These are phyloP conservation scores for Gymnopilus dilepis DNA, from an alignment of 768 basidiomycete genomes.

Conservation along the genomic window DNA sequence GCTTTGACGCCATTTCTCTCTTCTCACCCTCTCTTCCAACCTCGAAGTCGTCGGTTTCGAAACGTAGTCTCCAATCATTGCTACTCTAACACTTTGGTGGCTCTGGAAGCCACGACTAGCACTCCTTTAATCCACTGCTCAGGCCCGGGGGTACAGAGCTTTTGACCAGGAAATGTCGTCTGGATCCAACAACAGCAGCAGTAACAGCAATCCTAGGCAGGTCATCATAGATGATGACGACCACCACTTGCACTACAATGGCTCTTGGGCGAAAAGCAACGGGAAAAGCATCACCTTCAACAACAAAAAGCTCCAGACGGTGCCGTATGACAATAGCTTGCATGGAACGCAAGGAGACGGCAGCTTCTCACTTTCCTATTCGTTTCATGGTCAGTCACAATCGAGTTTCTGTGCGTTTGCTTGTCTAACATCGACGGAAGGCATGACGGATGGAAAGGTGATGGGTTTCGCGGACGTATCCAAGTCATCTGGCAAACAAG, in stretches of 20 bases:
- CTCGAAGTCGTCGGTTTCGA: neutral
- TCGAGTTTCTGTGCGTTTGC: neutral
- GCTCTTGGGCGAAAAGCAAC: slow-evolving; percentile 3
- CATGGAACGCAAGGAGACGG: slow-evolving; percentile 3
- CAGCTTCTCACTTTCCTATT: slow-evolving; percentile 6
- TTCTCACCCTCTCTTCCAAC: neutral
- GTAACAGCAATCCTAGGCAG: slow-evolving; percentile 4
- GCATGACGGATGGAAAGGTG: slow-evolving; percentile 16
- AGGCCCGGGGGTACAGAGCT: neutral
- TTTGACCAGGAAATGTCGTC: neutral
- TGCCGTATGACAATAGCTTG: slow-evolving; percentile 2
- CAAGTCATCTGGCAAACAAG: slow-evolving; percentile 14
- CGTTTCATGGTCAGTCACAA: slow-evolving; percentile 2
- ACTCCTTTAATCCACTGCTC: neutral
- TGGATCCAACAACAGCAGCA: neutral
- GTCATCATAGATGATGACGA: slow-evolving; percentile 10
- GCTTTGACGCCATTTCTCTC: neutral
- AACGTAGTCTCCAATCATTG: neutral
- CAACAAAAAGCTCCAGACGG: neutral
- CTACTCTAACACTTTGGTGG: neutral
- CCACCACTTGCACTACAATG: neutral
- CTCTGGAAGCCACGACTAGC: slow-evolving; percentile 7
- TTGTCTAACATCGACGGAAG: slow-evolving; percentile 5
- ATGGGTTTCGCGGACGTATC: slow-evolving; percentile 20
- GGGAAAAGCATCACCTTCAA: slow-evolving; percentile 5